These are phyloP conservation scores for Lasiodiplodia sp. DNA, from an alignment of 2,329 filamentous ascomycete species.

Conservation along the genomic window DNA sequence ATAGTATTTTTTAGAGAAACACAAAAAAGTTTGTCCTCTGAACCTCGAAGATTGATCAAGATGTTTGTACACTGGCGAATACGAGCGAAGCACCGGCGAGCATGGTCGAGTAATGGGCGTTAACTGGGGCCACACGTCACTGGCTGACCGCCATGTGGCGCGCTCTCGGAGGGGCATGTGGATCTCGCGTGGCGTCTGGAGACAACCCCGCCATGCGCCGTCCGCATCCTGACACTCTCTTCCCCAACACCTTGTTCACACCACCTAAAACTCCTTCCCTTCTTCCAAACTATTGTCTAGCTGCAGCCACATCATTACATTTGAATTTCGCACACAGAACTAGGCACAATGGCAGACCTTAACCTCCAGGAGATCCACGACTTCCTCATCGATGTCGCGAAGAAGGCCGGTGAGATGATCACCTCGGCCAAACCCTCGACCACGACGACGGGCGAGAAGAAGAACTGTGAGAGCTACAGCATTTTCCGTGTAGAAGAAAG, in stretches of 20 bases:
- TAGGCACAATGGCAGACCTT: conserved; percentile 36
- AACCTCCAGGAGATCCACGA: conserved; percentile 58
- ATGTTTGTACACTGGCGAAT: background rate
- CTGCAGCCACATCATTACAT: background rate
- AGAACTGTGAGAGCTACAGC: conserved; percentile 50
- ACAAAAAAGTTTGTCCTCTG: conserved; percentile 15
- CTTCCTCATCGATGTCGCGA: conserved; percentile 55
- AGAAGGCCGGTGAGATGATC: conserved; percentile 56
- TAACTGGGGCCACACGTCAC: conserved; percentile 18
- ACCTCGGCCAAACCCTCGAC: conserved; percentile 53
- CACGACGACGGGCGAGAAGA: conserved; percentile 53
- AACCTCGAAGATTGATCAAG: background rate
- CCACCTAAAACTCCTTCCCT: background rate
- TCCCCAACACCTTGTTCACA: conserved; percentile 1
- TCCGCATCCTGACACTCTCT: background rate
- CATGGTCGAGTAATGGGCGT: background rate
- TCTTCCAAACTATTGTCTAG: background rate
- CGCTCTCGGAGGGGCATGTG: conserved; percentile 25
- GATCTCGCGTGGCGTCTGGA: conserved; percentile 22
- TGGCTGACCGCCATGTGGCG: conserved; percentile 16
- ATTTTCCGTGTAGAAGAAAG: background rate
- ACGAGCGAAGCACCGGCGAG: background rate
- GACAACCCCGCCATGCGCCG: conserved; percentile 24
- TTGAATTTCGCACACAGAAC: background rate
- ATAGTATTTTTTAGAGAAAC: conserved; percentile 1